Base-by-base conservation (phyloP, 2,329 filamentous ascomycete species). In the Penicillium concentricum region DNA sequence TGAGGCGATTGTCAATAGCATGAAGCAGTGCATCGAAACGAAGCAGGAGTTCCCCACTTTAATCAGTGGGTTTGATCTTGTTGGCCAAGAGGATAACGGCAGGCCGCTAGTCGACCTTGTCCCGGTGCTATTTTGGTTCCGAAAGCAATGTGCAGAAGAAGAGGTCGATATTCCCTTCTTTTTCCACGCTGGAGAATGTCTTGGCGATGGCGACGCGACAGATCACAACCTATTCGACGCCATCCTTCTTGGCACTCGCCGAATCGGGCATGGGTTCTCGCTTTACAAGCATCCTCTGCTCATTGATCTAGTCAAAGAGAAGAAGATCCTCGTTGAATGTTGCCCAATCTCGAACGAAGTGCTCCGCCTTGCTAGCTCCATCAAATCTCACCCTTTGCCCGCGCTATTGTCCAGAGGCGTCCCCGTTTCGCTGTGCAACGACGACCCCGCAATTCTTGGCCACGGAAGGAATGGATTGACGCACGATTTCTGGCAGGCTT, bases 341-440 rank as follows among this genome's bases (percentile, higher is more conserved):
- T 97, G 92, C 72, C 92, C 92, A 0, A 92, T 96, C 57, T 92
- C 88, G 15, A 96, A 96, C 74, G 92, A 96, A 72, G 87, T 95
- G 2, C 81, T 96, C 10, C 84, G 91, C 0, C 83, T 96, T 18
- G 91, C 89, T 54, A 84, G 86, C 56, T 90, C 86, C 41, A 87
- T 95, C 69, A 84, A 88, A 74, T 83, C 85, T 1, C 91, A 96
- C 70, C 88, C 92, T 0, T 81, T 97, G 0, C 92, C 92, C 1
- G 90, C 91, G 0, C 82, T 97, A 0, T 80, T 97, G 4, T 87
- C 93, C 0, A 86, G 92, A 42, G 93, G 93, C 26, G 91, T 97
- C 1, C 74, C 90, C 5, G 93, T 92, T 67, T 86, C 88, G 12
- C 83, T 99, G 10, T 91, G 88, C 77, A 96, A 96, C 69, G 93